phyloP scores from a whole-genome alignment of 768 basidiomycete genomes.

The Mycena maculata region DNA sequence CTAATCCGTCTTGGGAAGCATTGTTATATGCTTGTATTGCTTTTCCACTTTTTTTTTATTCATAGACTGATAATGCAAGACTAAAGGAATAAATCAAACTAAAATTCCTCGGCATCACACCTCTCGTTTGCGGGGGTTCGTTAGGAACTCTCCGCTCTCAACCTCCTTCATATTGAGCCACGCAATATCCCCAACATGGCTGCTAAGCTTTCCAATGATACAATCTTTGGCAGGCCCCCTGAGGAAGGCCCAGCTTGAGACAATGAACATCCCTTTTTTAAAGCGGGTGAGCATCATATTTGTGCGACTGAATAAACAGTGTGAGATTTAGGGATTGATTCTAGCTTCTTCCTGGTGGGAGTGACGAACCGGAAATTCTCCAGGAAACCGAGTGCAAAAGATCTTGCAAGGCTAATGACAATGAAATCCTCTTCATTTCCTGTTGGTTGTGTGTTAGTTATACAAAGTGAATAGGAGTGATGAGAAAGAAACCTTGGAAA shows the following conservation, averaged over 20 bases:
- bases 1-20: too few relatives aligned
- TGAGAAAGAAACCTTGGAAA: constrained; percentile 27
- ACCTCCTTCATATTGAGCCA: constrained; percentile 56
- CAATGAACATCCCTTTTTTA: constrained; percentile 82
- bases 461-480: constrained; percentile 5
- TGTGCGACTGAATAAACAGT: constrained; percentile 54
- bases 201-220: constrained; percentile 56
- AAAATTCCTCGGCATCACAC: background rate
- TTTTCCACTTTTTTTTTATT: constrained; percentile 20
- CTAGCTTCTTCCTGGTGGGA: too few relatives aligned
- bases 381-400: constrained; percentile 73
- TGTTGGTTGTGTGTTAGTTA: constrained; percentile 42
- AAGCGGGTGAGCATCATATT: constrained; percentile 92
- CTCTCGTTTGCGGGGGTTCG: constrained; percentile 27
- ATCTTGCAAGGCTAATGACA: constrained; percentile 77
- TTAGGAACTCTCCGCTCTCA: constrained; percentile 48
- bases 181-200: constrained; percentile 49
- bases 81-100: constrained; percentile 18
- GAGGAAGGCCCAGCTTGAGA: constrained; percentile 76
- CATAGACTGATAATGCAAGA: constrained; percentile 4
- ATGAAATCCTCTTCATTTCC: constrained; percentile 89
- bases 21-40: too few relatives aligned
- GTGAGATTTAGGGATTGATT: too few relatives aligned
- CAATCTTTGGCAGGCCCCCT: constrained; percentile 58
- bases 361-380: constrained; percentile 55